phyloP scores from a whole-genome alignment of 768 basidiomycete species.

The Lentinula edodes region DNA sequence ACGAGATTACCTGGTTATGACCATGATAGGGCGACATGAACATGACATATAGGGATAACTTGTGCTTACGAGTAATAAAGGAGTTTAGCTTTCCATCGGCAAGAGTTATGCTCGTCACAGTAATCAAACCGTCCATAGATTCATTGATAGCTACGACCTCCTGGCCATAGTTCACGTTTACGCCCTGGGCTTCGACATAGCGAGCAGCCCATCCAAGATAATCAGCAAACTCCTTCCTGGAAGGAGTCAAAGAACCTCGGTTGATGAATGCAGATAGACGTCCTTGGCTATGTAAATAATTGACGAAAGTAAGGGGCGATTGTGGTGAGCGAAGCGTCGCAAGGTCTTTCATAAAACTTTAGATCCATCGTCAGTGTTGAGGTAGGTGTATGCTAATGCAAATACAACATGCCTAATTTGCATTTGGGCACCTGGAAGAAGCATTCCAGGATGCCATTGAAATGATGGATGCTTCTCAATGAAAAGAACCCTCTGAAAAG shows the following conservation, averaged over 20 bases:
- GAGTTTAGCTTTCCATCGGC: constrained; percentile 26
- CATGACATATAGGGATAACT: background rate
- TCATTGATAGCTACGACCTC: constrained; percentile 37
- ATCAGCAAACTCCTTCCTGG: constrained; percentile 48
- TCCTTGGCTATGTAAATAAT: constrained; percentile 44
- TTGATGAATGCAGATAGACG: constrained; percentile 50
- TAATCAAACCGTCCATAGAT: constrained; percentile 26
- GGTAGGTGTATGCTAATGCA: too few species aligned
- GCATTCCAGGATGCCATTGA: constrained; percentile 54
- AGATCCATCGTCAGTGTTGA: background rate
- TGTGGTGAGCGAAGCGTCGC: constrained; percentile 46
- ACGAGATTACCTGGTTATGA: constrained; percentile 35
- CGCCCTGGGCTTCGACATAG: constrained; percentile 36
- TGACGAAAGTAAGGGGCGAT: constrained; percentile 47
- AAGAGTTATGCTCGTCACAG: constrained; percentile 30
- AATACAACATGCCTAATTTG: constrained; percentile 37
- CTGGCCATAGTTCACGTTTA: constrained; percentile 39
- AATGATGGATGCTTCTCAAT: constrained; percentile 43
- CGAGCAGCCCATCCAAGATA: constrained; percentile 49
- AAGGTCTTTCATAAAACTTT: constrained; percentile 48
- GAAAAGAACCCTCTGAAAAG: constrained; percentile 32
- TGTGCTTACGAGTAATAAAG: constrained; percentile 33
- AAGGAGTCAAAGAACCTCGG: constrained; percentile 43
- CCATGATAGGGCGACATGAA: constrained; percentile 1
- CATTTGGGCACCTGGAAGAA: constrained; percentile 46